Base-by-base conservation (phyloP, 1,284 basidiomycete genomes). In the Trichosporon asahii region DNA sequence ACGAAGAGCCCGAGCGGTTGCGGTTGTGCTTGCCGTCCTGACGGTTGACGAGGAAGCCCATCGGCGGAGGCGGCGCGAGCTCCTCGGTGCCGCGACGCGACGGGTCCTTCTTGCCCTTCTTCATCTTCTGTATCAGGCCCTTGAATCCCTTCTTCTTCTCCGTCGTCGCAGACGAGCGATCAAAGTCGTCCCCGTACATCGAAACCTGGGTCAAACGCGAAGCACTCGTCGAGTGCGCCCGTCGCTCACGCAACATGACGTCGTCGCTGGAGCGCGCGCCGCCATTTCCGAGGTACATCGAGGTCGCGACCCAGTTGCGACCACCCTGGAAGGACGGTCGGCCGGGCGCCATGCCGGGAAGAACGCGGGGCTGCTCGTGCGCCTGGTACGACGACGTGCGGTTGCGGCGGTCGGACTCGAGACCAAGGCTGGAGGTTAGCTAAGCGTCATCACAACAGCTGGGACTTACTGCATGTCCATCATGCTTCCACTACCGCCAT, bases 381-480 rank as follows among this genome's bases (percentile, higher is more conserved):
- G 77, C 73, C 40, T 77, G 73, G 66, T 74, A 75, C 40, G 76
- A 76, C 29, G 77, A 70, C 1, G 76, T 70, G 31, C 72, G 73
- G 68, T 78, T 78, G 14, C 79, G 75, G 1, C 80, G 77, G 70
- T 84, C 83, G 25, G 71, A 70, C 66, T 84, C 83, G 27, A 84
- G 76, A 15, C 82, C 83, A 44, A 84, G 78, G 70, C 81, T 83
- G 67, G 0, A 29, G 21, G 44, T 67, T 53, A 69, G 68, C 66
- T 25, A 4, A 4, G 33, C 9, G 5, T n/a, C 14, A 12, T 37
- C 14, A 12, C 35, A n/a, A 21, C 15, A 11, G n/a, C 5, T 35
- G 18, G 3, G 27, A 90, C 92, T 78, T 84, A 94, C 93, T 95
- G 93, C 93, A 95, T 94, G 80, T 95, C 91, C 79, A 94, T 86